These are phyloP conservation scores for Apiotrichum laibachii DNA, from an alignment of 1,284 basidiomycete genomes.

Conservation along the genomic window DNA sequence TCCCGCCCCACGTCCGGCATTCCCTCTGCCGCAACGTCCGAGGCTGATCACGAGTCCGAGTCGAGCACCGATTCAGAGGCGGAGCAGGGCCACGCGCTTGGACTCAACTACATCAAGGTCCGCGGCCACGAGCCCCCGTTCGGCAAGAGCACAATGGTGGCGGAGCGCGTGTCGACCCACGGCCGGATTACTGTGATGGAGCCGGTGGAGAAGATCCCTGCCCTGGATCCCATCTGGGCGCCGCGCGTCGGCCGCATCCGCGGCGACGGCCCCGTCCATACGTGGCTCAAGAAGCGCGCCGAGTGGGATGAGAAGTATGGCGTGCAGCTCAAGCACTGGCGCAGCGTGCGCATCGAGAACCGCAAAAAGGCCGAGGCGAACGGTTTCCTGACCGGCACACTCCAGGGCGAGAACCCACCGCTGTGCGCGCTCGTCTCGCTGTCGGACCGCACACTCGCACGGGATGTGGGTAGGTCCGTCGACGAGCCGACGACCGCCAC, in stretches of 20 bases:
- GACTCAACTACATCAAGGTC: conserved; percentile 29
- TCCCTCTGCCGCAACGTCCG: not conserved
- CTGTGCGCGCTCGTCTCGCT: conserved; percentile 41
- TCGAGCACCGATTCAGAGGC: not conserved
- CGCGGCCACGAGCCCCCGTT: conserved; percentile 39
- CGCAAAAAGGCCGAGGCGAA: conserved; percentile 30
- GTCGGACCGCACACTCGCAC: conserved; percentile 35
- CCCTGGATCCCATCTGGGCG: conserved; percentile 33
- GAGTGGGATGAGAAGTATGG: conserved; percentile 45
- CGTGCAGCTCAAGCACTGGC: conserved; percentile 35
- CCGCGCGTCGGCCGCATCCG: conserved; percentile 42
- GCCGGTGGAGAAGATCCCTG: conserved; percentile 56
- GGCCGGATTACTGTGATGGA: conserved; percentile 79
- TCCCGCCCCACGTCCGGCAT: too few relatives aligned
- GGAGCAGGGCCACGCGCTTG: not conserved
- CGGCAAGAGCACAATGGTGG: conserved; percentile 59
- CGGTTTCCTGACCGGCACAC: conserved; percentile 47
- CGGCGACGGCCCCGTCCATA: conserved; percentile 41
- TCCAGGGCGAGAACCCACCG: conserved; percentile 43
- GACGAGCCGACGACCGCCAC: conserved; percentile 41
- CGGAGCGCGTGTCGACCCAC: conserved; percentile 79
- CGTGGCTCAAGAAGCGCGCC: conserved; percentile 42
- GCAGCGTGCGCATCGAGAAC: conserved; percentile 33
- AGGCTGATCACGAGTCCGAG: not conserved
- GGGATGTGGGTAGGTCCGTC: conserved; percentile 40